Base-by-base conservation (phyloP, 371 early-diverging fungal species). In the Cokeromyces recurvatus region DNA sequence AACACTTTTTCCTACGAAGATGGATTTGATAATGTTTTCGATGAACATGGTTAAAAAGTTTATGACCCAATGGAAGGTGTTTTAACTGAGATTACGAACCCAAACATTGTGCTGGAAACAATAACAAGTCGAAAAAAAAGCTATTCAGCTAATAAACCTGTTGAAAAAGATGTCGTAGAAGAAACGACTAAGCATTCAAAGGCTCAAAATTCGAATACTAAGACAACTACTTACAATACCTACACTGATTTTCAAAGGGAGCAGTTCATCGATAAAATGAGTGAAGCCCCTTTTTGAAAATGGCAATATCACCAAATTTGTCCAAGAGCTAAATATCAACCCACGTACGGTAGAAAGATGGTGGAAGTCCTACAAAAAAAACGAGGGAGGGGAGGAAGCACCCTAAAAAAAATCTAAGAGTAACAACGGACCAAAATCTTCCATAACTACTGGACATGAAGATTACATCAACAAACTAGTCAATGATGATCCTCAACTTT, bases 201-300 rank as follows among this genome's bases (percentile, higher is more conserved):
- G n/a, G 29, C 29, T 5, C 5, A 27, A 5, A 27, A 27, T 11
- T 27, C 29, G 11, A 27, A 27, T 7, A 27, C 7, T 27, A 5
- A 5, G 11, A 11, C 29, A 46, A 23, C n/a, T 24, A 5, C 5
- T 22, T 48, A 55, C 34, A 48, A 38, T n/a, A 12, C 31, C 32
- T 42, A 54, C 25, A 54, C 49, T 12, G 40, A 55, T 19, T 19
- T 16, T 20, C 38, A 38, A 24, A 48, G 48, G 44, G 49, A 48
- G 14, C 6, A n/a, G 21, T 40, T 48, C 47, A 45, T 44, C 38
- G 48, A 48, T 23, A 32, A 41, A 29, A 55, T 48, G 45, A 17
- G 44, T 1, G 45, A 48, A 49, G 44, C 25, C n/a, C 17, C 25
- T n/a, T 48, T 24, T 44, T 43, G 54, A 54, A 31, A n/a, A 49